Percentiles rank a stretch among this genome's conserved stretches.
Evolutionary conservation across 1,284 basidiomycete genomes (phyloP).

Genomic region (Apiotrichum porosum): DNA sequence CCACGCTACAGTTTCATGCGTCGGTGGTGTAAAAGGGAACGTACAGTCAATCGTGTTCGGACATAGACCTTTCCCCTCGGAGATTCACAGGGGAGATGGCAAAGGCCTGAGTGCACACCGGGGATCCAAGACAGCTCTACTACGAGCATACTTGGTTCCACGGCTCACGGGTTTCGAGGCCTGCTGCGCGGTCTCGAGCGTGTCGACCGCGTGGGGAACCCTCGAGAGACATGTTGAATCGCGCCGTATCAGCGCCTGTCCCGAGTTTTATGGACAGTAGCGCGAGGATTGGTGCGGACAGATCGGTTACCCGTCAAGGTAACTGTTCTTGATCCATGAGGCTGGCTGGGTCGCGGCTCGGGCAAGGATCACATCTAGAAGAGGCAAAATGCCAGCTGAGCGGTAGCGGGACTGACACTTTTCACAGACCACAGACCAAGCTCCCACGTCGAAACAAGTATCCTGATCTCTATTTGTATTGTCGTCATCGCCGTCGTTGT

Average conservation of each 20-base stretch:
- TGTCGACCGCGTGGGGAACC: constrained; percentile 9
- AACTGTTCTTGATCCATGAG: too few relatives aligned
- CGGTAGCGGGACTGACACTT: too few relatives aligned
- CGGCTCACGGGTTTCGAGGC: constrained; percentile 21
- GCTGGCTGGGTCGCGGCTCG: too few relatives aligned
- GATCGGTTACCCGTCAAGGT: too few relatives aligned
- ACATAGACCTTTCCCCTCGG: constrained; percentile 8
- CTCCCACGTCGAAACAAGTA: too few relatives aligned
- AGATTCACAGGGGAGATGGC: constrained; percentile 7
- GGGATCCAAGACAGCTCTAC: neutral
- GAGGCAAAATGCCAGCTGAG: too few relatives aligned
- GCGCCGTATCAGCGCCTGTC: constrained; percentile 12
- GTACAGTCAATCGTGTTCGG: constrained; percentile 13
- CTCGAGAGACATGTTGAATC: constrained; percentile 6
- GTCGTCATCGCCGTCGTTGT: too few relatives aligned
- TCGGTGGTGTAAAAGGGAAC: constrained; percentile 18
- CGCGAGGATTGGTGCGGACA: constrained; percentile 15
- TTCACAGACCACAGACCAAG: too few relatives aligned
- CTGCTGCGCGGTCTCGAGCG: constrained; percentile 8
- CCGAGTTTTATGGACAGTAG: neutral
- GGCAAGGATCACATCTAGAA: too few relatives aligned
- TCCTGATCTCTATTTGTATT: too few relatives aligned
- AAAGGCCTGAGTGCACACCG: constrained; percentile 18
- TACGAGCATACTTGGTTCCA: neutral
- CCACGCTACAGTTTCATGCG: constrained; percentile 4